Percentiles rank a stretch among this genome's conserved stretches.
Evolutionary conservation across 495 filamentous ascomycete genomes (phyloP).

Genomic region (Penicillium cinerascens): DNA sequence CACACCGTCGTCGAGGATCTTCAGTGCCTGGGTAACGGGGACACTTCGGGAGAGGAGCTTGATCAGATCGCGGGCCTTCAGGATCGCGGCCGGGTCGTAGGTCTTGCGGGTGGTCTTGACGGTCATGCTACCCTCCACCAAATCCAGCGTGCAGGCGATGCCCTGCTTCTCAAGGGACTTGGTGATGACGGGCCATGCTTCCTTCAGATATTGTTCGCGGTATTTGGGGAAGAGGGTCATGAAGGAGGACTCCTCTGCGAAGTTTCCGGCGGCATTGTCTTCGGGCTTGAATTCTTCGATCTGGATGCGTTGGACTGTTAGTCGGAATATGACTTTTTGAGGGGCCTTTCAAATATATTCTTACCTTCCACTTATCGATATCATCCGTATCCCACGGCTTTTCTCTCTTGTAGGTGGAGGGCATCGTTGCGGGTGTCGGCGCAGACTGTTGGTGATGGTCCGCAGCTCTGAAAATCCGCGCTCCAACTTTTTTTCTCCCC

Average conservation of each 20-base stretch:
- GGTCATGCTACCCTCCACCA: constrained; percentile 93
- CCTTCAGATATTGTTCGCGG: constrained; percentile 86
- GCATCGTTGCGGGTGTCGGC: constrained; percentile 56
- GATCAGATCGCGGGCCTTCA: constrained; percentile 92
- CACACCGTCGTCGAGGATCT: constrained; percentile 87
- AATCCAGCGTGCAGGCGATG: constrained; percentile 85
- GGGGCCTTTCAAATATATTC: background rate
- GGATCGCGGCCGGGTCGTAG: constrained; percentile 87
- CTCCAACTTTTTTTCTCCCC: constrained; percentile 42
- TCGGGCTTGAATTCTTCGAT: constrained; percentile 78
- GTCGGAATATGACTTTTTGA: background rate
- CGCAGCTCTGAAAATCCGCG: constrained; percentile 30
- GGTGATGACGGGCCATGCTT: constrained; percentile 85
- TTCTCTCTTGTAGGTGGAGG: constrained; percentile 87
- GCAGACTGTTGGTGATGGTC: constrained; percentile 15
- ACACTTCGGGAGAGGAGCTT: constrained; percentile 90
- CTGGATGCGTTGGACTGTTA: constrained; percentile 32
- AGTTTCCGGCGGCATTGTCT: constrained; percentile 81
- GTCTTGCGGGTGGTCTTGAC: constrained; percentile 95
- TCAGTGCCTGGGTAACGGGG: constrained; percentile 81
- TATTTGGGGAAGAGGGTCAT: constrained; percentile 95
- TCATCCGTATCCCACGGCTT: constrained; percentile 99
- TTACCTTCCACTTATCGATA: constrained; percentile 93
- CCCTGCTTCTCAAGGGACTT: constrained; percentile 74
- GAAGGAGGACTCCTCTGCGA: constrained; percentile 90